phyloP scores from a whole-genome alignment of 176 grass and related monocot species.

The Pontederia crassipes region DNA sequence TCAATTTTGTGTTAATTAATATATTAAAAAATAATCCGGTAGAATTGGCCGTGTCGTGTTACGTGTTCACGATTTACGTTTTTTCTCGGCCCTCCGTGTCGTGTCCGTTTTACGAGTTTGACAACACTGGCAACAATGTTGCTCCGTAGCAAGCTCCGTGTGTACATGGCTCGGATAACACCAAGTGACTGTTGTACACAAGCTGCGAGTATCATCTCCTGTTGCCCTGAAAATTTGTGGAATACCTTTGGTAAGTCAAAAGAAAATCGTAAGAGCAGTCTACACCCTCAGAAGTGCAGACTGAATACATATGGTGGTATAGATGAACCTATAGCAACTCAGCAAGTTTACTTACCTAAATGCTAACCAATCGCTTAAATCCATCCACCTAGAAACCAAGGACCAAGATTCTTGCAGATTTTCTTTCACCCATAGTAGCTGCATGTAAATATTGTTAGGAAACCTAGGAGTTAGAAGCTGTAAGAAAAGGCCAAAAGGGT shows the following conservation, averaged over 20 bases:
- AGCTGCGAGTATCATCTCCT: slow-evolving; percentile 86
- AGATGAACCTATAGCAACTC: background rate
- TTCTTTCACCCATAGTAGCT: slow-evolving; percentile 98
- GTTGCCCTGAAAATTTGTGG: slow-evolving; percentile 39
- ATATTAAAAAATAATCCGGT: too few species aligned
- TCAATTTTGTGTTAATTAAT: too few species aligned
- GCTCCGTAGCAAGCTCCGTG: slow-evolving; percentile 59
- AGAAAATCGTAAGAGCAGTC: background rate
- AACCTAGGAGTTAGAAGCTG: background rate
- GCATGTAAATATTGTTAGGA: slow-evolving; percentile 11
- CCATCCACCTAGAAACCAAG: slow-evolving; percentile 90
- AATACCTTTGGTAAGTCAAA: background rate
- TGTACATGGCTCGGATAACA: slow-evolving; percentile 90
- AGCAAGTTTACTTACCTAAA: slow-evolving; percentile 6
- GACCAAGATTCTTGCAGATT: slow-evolving; percentile 93
- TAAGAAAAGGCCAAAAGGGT: background rate
- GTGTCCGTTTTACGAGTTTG: too few species aligned
- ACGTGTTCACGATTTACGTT: too few species aligned
- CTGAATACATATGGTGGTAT: background rate
- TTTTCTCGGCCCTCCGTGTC: too few species aligned
- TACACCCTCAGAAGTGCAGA: background rate
- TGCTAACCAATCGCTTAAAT: slow-evolving; percentile 89
- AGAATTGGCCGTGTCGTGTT: too few species aligned
- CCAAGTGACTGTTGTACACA: slow-evolving; percentile 96
- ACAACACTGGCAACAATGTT: slow-evolving; percentile 43